Evolutionary conservation across 2,329 filamentous ascomycete genomes (phyloP), one percentile per base, ranked within the genome.

Genomic region (Emergomyces africanus): DNA sequence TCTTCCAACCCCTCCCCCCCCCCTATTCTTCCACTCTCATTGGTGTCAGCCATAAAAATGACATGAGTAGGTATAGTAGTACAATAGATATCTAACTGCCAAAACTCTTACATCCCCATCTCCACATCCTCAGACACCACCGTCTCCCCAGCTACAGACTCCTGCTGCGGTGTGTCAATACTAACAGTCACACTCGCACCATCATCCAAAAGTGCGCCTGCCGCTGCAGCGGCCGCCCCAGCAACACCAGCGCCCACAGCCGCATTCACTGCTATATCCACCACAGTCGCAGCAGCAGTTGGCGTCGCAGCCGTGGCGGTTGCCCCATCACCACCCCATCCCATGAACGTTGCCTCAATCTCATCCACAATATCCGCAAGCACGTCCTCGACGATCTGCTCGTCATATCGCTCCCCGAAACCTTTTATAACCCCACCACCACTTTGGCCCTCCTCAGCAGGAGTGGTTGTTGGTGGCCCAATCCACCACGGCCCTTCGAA

Each of bases 401-500:
- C 91, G 61, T 85, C 83, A 72, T 90, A 97, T 37, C 94, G 83
- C 62, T 95, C 88, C 8, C 83, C 82, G 25, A 96, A 77, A 23
- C 64, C 63, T 57, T 64, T 62, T 30, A 65, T 62, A 33, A 5
- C 28, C 30, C 18, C 14, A 23, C 42, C 28, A n/a, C 18, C 14
- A 23, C 42, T 18, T 0, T 41, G 25, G 9, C 15, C 30, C 71
- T 71, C 39, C n/a, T n/a, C 74, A 70, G 37, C 74, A 75, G 54
- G 79, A 77, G 5, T 65, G 64, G 61, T 6, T 2, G 83, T 6
- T 2, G 83, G 80, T 0, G 91, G 91, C 18, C 90, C 89, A 69
- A 79, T 88, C 90, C 91, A 96, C 77, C 96, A 97, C 37, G 94
- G 81, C 0, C 90, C 90, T 0, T 94, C 92, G 69, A 99, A 96